A percentile compares a stretch with the other conserved stretches of the same genome.
Conservation (phyloP, 2,329 filamentous ascomycete species). For the Penicillium decumbens region DNA sequence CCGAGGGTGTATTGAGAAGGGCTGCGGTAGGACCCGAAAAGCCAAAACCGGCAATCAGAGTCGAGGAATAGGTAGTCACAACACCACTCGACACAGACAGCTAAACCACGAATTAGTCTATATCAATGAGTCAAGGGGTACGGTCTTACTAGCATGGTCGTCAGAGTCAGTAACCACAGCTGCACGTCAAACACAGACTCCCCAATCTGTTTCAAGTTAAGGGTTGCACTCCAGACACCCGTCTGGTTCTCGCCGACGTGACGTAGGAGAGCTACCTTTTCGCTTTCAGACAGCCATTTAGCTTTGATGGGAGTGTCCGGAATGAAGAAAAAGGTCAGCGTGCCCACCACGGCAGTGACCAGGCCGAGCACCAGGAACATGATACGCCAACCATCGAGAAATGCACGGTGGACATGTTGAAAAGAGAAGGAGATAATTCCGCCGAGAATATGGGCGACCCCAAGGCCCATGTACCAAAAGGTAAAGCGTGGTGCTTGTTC, state of each 20-base stretch:
- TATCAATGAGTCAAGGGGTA: not conserved
- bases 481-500: constrained; percentile 58
- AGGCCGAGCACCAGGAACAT: constrained; percentile 51
- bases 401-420: constrained; percentile 44
- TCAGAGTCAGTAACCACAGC: constrained; percentile 43
- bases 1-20: constrained; percentile 44
- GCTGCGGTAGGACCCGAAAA: constrained; percentile 43
- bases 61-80: constrained; percentile 44
- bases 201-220: constrained; percentile 46
- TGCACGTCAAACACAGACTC: constrained; percentile 47
- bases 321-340: constrained; percentile 42
- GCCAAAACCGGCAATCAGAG: constrained; percentile 41
- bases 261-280: constrained; percentile 39
- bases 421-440: constrained; percentile 49
- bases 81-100: constrained; percentile 44
- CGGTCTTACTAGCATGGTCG: constrained; percentile 15
- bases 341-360: constrained; percentile 45
- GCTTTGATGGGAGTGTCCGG: constrained; percentile 51
- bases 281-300: constrained; percentile 27
- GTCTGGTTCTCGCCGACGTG: constrained; percentile 49
- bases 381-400: constrained; percentile 45
- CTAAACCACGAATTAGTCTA: constrained; percentile 20
- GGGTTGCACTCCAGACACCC: constrained; percentile 49
- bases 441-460: constrained; percentile 49
- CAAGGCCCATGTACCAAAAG: constrained; percentile 59